Base-by-base conservation (phyloP, 2,329 filamentous ascomycete genomes). In the Beauveria sp. region DNA sequence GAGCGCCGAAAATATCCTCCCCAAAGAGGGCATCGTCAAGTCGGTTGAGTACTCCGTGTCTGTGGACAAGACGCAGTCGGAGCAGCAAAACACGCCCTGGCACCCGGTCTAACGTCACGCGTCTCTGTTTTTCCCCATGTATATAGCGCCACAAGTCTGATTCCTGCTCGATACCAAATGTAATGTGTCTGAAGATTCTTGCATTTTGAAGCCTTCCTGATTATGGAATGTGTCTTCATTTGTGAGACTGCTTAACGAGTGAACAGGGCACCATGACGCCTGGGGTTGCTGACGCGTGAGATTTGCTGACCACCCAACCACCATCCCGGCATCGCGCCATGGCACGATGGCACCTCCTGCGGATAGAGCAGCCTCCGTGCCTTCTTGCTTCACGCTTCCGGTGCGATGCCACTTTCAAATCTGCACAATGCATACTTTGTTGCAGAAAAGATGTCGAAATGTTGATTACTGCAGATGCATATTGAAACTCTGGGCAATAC, bases 21-120 rank as follows among this genome's bases (percentile, higher is more conserved):
- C 67, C 16, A 66, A 67, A 16, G 67, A 70, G 12, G 66, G 67
- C 30, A 78, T 78, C 34, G 58, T 76, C 28, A 78, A 78, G 66
- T 76, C 74, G 0, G 69, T 78, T 18, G 74, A 73, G 2, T 78
- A 78, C 59, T 75, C 68, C 26, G 75, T 78, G 1, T 67, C 70
- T 20, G 70, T 77, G 10, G 74, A 75, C n/a, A 55, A 55, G 58
- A 18, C 40, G 8, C 57, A 54, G 5, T 26, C 40, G 30, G 51
- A 43, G 28, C 51, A 30, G 12, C 58, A 61, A 41, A 61, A 61
- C n/a, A 60, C 50, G 16, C 51, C 43, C 5, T 61, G 58, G 58
- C 58, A 61, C 26, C 51, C 51, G 1, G 58, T 61, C 34, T 61
- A 50, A 41, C 34, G 7, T 18, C 24, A 59, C 55, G 55, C 52